Base-by-base conservation (phyloP, 2,329 filamentous ascomycete species). In the Beauveria brongniartii region DNA sequence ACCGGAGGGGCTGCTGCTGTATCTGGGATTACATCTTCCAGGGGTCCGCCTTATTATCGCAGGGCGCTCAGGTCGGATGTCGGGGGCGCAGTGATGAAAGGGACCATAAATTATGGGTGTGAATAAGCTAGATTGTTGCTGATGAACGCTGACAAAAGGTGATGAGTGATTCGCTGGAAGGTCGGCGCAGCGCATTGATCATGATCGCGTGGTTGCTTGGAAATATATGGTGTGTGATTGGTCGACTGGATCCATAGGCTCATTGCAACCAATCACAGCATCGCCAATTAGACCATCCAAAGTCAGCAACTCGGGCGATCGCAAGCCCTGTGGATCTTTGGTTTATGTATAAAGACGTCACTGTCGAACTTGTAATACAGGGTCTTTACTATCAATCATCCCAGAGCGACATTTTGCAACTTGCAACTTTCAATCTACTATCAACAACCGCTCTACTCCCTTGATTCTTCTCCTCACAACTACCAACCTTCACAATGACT, bases 281-380 rank as follows among this genome's bases (percentile, higher is more conserved):
- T 18, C 8, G 1, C 28, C 37, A 55, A 47, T 61, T 56, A 24
- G 6, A 28, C 40, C 51, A 26, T 16, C 18, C 7, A 43, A 37
- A 22, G 46, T 61, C 59, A 56, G 59, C 58, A 55, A 22, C 20
- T 20, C 34, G 52, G 41, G 14, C 28, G 59, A 59, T 55, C 44
- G 20, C n/a, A 37, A 26, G 16, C 34, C 22, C 28, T 34, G 59
- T 61, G 59, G 59, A 51, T 51, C 53, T 55, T 37, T 8, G 20
- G 24, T 51, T 46, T 34, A 61, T 40, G 59, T 61, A 61, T 61
- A 61, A 61, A 61, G 59, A 61, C 52, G 46, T 61, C 59, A 59
- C 50, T 53, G 57, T 44, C 41, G 20, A 20, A 40, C 48, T 22
- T 46, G n/a, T 37, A 50, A 10, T 14, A 9, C 1, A 26, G 14